Evolutionary conservation across 2,329 filamentous ascomycete genomes (phyloP).

Genomic region (Cercospora citrullina): DNA sequence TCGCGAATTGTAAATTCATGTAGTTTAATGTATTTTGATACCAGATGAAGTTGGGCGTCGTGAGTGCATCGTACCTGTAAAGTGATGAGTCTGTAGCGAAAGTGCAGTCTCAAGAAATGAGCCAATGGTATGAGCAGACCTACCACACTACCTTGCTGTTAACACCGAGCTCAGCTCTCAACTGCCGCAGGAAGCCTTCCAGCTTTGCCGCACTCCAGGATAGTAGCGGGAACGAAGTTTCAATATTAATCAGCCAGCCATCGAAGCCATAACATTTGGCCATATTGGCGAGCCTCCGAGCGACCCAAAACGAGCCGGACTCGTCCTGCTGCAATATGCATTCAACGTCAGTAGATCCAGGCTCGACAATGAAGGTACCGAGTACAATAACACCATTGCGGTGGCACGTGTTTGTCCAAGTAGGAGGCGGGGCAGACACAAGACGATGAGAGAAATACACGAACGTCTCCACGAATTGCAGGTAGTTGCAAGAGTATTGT

Average conservation of each 20-base stretch:
- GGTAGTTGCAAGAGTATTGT: conserved; percentile 46
- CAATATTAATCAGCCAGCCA: conserved; percentile 51
- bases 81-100: conserved; percentile 8
- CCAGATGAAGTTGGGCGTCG: conserved; percentile 43
- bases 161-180: conserved; percentile 38
- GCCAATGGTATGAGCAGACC: conserved; percentile 19
- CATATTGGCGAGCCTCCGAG: conserved; percentile 43
- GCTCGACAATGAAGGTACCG: conserved; percentile 49
- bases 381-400: conserved; percentile 48
- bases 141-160: conserved; percentile 44
- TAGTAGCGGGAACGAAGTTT: conserved; percentile 43
- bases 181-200: conserved; percentile 42
- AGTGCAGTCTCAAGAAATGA: too few relatives aligned
- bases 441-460: conserved; percentile 54
- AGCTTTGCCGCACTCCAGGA: conserved; percentile 38
- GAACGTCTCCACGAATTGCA: conserved; percentile 48
- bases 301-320: conserved; percentile 31
- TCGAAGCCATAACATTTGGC: conserved; percentile 48
- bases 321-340: conserved; percentile 32
- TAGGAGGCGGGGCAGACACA: conserved; percentile 47
- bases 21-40: conserved; percentile 49
- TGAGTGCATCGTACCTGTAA: conserved; percentile 50
- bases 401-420: conserved; percentile 51
- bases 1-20: conserved; percentile 43
- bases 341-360: conserved; percentile 40